These are phyloP conservation scores for Gremmenia infestans DNA, from an alignment of 2,329 filamentous ascomycete species.

Conservation along the genomic window DNA sequence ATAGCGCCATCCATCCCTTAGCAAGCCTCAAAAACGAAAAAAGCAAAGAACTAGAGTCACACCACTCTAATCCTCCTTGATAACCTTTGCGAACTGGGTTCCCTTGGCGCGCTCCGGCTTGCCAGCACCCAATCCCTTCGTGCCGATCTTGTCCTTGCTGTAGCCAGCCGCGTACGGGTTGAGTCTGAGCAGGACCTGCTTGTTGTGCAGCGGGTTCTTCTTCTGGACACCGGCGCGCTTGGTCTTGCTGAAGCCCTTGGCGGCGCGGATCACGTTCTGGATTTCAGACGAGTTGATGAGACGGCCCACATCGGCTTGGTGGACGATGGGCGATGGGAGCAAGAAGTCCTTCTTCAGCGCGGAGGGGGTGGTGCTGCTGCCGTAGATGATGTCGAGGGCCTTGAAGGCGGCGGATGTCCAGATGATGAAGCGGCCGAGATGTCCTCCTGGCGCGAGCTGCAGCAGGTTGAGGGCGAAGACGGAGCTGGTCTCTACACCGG, in stretches of 20 bases:
- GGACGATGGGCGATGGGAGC: slow-evolving; percentile 85
- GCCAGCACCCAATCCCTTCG: slow-evolving; percentile 56
- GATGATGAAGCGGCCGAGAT: slow-evolving; percentile 98
- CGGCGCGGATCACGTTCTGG: slow-evolving; percentile 88
- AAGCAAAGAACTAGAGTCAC: slow-evolving; percentile 15
- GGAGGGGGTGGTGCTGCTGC: slow-evolving; percentile 81
- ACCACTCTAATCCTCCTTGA: slow-evolving; percentile 45
- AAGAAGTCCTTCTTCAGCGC: slow-evolving; percentile 99
- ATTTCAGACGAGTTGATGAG: slow-evolving; percentile 99
- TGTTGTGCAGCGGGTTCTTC: slow-evolving; percentile 99
- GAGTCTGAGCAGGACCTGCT: slow-evolving; percentile 95
- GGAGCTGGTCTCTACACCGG: slow-evolving; percentile 93
- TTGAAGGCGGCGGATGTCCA: slow-evolving; percentile 98
- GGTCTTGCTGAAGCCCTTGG: slow-evolving; percentile 83
- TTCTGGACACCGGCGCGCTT: slow-evolving; percentile 93
- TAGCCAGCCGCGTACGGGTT: slow-evolving; percentile 97
- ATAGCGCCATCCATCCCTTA: slow-evolving; percentile 13
- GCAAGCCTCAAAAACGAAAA: slow-evolving; percentile 10
- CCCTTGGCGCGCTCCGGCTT: slow-evolving; percentile 47
- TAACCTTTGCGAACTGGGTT: slow-evolving; percentile 36
- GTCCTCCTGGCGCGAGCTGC: slow-evolving; percentile 97
- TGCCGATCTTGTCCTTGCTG: slow-evolving; percentile 77
- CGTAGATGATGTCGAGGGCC: slow-evolving; percentile 95
- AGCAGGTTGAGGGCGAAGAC: slow-evolving; percentile 96
- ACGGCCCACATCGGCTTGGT: slow-evolving; percentile 91